Conservation (phyloP, 2,329 filamentous ascomycete genomes). For the Cladophialophora carrionii region DNA sequence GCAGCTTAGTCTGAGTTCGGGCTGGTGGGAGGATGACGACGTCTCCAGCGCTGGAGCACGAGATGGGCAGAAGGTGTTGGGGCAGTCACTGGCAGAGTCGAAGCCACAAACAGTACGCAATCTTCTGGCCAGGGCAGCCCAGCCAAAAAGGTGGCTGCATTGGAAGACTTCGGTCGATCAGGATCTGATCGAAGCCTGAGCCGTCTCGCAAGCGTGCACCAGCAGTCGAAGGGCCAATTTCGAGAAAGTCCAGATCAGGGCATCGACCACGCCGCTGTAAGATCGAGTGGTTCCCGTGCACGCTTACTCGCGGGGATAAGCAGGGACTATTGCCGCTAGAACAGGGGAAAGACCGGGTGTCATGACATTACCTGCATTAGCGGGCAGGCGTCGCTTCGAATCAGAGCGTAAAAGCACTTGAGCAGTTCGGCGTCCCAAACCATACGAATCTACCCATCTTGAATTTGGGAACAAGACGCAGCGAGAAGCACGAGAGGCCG, state of each 20-base stretch:
- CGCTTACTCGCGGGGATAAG: constrained; percentile 13
- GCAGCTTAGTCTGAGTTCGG: constrained; percentile 2
- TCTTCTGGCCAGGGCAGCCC: not conserved
- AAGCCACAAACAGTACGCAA: constrained; percentile 15
- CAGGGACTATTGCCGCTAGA: constrained; percentile 6
- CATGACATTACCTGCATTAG: constrained; percentile 20
- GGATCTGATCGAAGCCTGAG: constrained; percentile 8
- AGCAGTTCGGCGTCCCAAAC: not conserved
- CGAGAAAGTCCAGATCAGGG: not conserved
- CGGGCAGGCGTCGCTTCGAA: not conserved
- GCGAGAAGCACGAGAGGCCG: not conserved
- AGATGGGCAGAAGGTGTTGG: constrained; percentile 13
- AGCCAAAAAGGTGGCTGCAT: not conserved
- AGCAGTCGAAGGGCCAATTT: not conserved
- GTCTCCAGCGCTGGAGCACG: not conserved
- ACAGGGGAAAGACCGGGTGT: constrained; percentile 11
- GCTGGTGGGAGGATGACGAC: constrained; percentile 17
- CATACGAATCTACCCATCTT: not conserved
- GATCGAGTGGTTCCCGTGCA: not conserved
- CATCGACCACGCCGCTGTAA: constrained; percentile 3
- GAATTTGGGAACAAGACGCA: not conserved
- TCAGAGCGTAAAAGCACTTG: not conserved
- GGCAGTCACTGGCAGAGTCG: constrained; percentile 12
- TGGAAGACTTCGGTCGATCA: constrained; percentile 5
- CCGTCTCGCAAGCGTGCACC: constrained; percentile 12